Evolutionary conservation across 2,329 filamentous ascomycete genomes (phyloP).

Genomic region (Amylocarpus encephaloides): DNA sequence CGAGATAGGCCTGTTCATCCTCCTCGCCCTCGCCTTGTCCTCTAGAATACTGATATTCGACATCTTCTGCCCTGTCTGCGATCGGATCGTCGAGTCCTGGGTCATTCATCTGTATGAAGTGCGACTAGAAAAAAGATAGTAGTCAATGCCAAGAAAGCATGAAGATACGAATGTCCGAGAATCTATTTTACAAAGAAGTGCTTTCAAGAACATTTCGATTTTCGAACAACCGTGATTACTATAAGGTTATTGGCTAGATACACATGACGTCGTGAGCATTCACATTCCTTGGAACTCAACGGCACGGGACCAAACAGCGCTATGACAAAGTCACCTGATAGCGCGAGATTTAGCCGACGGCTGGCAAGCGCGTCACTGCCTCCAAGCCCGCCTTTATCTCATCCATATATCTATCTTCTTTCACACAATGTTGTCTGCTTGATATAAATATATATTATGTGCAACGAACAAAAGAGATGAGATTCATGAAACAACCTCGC

Average conservation of each 20-base stretch:
- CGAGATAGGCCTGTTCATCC: slow-evolving; percentile 25
- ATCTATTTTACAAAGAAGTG: not conserved
- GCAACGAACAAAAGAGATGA: no score
- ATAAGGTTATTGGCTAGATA: not conserved
- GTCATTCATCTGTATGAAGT: slow-evolving; percentile 23
- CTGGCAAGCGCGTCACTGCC: not conserved
- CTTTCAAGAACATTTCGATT: not conserved
- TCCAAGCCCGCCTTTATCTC: no score
- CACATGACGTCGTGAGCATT: not conserved
- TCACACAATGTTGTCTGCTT: no score
- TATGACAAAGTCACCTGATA: not conserved
- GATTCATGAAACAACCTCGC: no score
- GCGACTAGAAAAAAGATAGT: not conserved
- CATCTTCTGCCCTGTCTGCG: slow-evolving; percentile 23
- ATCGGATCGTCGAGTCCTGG: slow-evolving; percentile 28
- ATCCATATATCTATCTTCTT: no score
- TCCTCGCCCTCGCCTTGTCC: slow-evolving; percentile 22
- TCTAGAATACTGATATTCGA: slow-evolving; percentile 22
- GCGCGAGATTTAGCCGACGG: not conserved
- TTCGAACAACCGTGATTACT: not conserved
- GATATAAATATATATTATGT: no score
- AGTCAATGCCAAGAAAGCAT: not conserved
- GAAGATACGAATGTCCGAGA: not conserved
- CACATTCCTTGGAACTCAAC: not conserved
- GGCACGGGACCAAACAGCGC: not conserved